Conservation (phyloP, 2,329 filamentous ascomycete species). For the Zopfia rhizophila region DNA sequence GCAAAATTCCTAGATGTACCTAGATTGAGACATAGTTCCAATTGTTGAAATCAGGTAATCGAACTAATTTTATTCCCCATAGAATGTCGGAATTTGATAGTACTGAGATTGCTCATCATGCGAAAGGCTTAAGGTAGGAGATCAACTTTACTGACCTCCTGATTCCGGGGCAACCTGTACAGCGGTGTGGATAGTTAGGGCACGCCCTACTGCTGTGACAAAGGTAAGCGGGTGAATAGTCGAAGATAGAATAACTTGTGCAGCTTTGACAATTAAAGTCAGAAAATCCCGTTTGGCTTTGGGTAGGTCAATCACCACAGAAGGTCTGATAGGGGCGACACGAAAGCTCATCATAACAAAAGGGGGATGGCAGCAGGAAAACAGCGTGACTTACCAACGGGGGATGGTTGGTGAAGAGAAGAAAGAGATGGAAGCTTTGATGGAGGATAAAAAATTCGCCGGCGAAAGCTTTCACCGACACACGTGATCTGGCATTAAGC, state of each 20-base stretch:
- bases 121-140: no score
- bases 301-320: slow-evolving; percentile 53
- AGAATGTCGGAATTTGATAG: slow-evolving; percentile 53
- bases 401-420: slow-evolving; percentile 33
- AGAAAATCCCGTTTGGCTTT: slow-evolving; percentile 53
- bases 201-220: no score
- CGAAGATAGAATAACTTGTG: no score
- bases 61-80: slow-evolving; percentile 51
- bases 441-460: slow-evolving; percentile 32
- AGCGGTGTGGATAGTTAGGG: no score
- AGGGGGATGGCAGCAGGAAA: slow-evolving; percentile 11
- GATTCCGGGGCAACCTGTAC: no score
- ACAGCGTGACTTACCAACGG: slow-evolving; percentile 38
- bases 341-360: slow-evolving; percentile 47
- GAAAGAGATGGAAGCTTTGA: slow-evolving; percentile 4
- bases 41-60: slow-evolving; percentile 47
- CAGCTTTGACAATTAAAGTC: slow-evolving; percentile 28
- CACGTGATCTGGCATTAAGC: slow-evolving; percentile 9
- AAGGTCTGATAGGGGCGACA: slow-evolving; percentile 55
- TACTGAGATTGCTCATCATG: slow-evolving; percentile 50
- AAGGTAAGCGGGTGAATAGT: no score
- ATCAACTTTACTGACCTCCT: no score
- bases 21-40: background rate
- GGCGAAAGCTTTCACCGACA: slow-evolving; percentile 31
- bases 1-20: slow-evolving; percentile 1